Conservation (phyloP, 768 basidiomycete genomes). For the Coprinopsis cinerea region DNA sequence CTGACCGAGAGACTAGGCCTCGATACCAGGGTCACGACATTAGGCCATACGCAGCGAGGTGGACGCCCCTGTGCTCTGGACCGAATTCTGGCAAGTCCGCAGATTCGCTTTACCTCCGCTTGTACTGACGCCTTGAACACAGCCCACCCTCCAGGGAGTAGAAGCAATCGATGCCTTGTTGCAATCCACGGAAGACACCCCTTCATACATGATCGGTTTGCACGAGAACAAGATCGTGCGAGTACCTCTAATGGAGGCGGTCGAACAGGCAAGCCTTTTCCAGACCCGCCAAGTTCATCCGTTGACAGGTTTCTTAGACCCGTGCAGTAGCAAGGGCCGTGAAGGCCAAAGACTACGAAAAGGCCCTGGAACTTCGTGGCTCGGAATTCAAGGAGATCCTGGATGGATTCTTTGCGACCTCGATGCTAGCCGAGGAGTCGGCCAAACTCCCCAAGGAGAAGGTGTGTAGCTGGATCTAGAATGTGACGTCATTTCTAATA, state of each 20-base stretch:
- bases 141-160: constrained; percentile 96
- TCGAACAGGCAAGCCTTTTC: constrained; percentile 57
- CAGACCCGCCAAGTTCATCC: neutral
- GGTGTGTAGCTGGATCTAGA: constrained; percentile 28
- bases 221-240: constrained; percentile 93
- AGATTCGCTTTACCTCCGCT: neutral
- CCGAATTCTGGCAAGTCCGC: constrained; percentile 71
- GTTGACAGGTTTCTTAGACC: constrained; percentile 46
- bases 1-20: constrained; percentile 82
- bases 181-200: constrained; percentile 79
- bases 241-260: constrained; percentile 89
- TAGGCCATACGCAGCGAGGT: constrained; percentile 96
- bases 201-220: constrained; percentile 96
- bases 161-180: constrained; percentile 89
- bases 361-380: constrained; percentile 84
- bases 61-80: constrained; percentile 92
- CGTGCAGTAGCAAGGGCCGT: constrained; percentile 82
- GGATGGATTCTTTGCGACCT: constrained; percentile 77
- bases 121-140: constrained; percentile 7
- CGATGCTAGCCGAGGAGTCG: constrained; percentile 50
- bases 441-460: constrained; percentile 42
- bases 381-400: constrained; percentile 86
- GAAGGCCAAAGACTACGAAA: constrained; percentile 73
- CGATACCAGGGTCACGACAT: constrained; percentile 93
- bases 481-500: neutral